Percentiles rank a stretch among this genome's conserved stretches.
Conservation (phyloP, 192 early-diverging fungal genomes). For the Backusella macrospora region DNA sequence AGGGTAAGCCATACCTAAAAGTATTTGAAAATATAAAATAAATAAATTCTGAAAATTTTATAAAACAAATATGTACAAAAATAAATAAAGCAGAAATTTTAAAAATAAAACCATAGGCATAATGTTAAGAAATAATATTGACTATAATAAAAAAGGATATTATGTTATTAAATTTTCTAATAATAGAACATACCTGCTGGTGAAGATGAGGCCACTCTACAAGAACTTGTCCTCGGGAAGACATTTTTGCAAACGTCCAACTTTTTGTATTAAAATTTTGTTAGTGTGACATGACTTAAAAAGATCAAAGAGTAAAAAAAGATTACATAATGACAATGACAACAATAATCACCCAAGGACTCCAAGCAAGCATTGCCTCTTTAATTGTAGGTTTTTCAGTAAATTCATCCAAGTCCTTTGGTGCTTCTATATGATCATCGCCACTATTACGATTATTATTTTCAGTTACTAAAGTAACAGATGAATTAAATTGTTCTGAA, state of each 20-base stretch:
- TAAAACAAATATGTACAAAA: constrained; percentile 5
- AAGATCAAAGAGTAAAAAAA: not conserved
- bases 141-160: not conserved
- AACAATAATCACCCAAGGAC: constrained; percentile 38
- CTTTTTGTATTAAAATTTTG: not conserved
- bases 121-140: not conserved
- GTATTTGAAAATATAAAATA: not conserved
- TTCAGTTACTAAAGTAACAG: not conserved
- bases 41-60: not conserved
- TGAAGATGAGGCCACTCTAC: constrained; percentile 35
- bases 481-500: not conserved
- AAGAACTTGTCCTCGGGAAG: constrained; percentile 29
- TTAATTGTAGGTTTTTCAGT: not conserved
- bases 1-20: constrained; percentile 35
- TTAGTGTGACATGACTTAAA: not conserved
- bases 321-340: constrained; percentile 36
- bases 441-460: not conserved
- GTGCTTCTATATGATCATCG: not conserved
- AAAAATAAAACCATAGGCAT: not conserved
- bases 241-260: constrained; percentile 36
- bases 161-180: not conserved
- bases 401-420: not conserved
- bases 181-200: constrained; percentile 16
- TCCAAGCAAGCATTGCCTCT: constrained; percentile 35
- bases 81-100: not conserved